Conservation (phyloP, 2,329 filamentous ascomycete species). For the Colletotrichum cuscutae region DNA sequence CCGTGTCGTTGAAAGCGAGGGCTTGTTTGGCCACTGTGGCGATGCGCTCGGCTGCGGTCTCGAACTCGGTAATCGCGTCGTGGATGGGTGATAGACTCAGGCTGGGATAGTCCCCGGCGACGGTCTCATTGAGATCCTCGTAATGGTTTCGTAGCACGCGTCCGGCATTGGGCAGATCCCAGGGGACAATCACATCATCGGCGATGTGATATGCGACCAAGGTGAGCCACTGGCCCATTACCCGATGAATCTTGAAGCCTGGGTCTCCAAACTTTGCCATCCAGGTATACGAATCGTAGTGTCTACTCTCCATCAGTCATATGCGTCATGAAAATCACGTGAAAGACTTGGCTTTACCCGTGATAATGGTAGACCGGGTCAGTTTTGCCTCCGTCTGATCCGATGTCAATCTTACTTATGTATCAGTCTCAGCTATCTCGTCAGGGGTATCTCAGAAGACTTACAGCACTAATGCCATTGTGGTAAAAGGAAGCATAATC, state of each 20-base stretch:
- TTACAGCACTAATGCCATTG: slow-evolving; percentile 24
- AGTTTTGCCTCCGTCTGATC: slow-evolving; percentile 26
- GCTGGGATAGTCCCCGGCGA: slow-evolving; percentile 1
- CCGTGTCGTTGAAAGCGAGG: slow-evolving; percentile 19
- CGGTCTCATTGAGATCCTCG: slow-evolving; percentile 22
- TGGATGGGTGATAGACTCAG: slow-evolving; percentile 18
- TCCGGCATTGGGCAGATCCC: slow-evolving; percentile 27
- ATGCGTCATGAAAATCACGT: neutral
- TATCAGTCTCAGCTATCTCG: neutral
- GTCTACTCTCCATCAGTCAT: neutral
- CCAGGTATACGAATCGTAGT: slow-evolving; percentile 53
- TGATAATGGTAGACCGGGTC: slow-evolving; percentile 29
- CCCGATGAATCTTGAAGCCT: slow-evolving; percentile 58
- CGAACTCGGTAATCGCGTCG: slow-evolving; percentile 12
- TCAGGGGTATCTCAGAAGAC: neutral
- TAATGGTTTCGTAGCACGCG: slow-evolving; percentile 24
- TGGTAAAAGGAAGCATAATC: slow-evolving; percentile 28
- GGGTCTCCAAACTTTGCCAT: slow-evolving; percentile 62
- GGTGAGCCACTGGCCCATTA: slow-evolving; percentile 53
- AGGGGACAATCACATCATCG: slow-evolving; percentile 25
- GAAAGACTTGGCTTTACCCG: neutral
- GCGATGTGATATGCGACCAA: slow-evolving; percentile 29
- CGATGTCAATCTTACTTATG: slow-evolving; percentile 3
- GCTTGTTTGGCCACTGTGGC: slow-evolving; percentile 16
- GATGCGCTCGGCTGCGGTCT: slow-evolving; percentile 18